Percentiles rank a stretch among this genome's conserved stretches.
phyloP scores from a whole-genome alignment of 257 asterid genomes.

The Petrea volubilis region DNA sequence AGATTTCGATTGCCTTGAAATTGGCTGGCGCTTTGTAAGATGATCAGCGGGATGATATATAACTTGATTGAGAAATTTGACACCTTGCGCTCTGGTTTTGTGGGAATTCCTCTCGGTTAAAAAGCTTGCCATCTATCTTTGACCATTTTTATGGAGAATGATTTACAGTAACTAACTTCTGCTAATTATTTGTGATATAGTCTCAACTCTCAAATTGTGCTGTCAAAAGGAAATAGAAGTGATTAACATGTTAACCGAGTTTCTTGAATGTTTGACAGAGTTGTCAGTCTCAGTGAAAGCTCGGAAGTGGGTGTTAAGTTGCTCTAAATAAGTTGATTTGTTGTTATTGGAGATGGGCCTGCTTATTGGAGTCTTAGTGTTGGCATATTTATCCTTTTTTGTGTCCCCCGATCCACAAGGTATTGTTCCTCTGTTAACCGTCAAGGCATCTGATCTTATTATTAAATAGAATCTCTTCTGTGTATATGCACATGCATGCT shows the following conservation, averaged over 20 bases:
- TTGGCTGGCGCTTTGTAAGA: too few species aligned
- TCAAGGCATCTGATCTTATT: background rate
- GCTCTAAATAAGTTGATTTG: constrained; percentile 23
- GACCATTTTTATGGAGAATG: too few species aligned
- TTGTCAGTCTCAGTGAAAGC: constrained; percentile 24
- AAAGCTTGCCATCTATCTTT: too few species aligned
- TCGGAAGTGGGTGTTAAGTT: constrained; percentile 11
- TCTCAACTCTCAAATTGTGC: too few species aligned
- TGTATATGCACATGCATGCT: background rate
- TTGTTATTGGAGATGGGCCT: constrained; percentile 41
- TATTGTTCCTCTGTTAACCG: constrained; percentile 18
- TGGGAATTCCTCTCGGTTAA: too few species aligned
- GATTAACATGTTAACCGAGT: background rate
- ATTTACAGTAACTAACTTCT: too few species aligned
- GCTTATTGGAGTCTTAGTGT: constrained; percentile 41
- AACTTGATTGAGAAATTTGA: too few species aligned
- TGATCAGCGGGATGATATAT: too few species aligned
- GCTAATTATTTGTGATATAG: too few species aligned
- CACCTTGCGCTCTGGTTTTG: too few species aligned
- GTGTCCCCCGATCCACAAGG: constrained; percentile 71
- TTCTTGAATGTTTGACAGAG: constrained; percentile 17
- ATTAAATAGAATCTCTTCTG: background rate
- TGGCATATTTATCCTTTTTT: constrained; percentile 38
- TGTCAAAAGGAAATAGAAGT: too few species aligned
- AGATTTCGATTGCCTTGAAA: too few species aligned